Evolutionary conservation across 345 rosid genomes (phyloP).

Genomic region (Eucalyptus polyanthemos): DNA sequence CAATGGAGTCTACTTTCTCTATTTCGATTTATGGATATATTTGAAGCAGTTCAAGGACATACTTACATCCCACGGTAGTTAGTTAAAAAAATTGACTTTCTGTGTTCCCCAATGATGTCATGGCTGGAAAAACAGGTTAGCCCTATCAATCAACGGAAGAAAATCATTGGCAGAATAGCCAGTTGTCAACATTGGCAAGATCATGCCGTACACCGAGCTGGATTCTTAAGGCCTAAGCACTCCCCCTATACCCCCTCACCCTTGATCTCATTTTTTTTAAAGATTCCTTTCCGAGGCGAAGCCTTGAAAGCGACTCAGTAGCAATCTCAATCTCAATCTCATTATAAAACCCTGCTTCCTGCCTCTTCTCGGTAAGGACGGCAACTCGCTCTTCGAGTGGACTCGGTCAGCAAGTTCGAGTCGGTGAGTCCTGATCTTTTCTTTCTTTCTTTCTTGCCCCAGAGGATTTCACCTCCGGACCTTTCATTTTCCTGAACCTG

Average conservation of each 20-base stretch:
- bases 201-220: background rate
- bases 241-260: background rate
- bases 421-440: background rate
- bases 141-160: background rate
- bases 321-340: background rate
- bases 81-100: background rate
- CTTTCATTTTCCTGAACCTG: too few species aligned
- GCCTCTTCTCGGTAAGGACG: too few species aligned
- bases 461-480: too few species aligned
- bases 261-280: background rate
- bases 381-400: background rate
- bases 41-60: too few species aligned
- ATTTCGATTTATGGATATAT: rapidly evolving
- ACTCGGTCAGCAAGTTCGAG: background rate
- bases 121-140: background rate
- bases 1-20: too few species aligned
- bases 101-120: background rate
- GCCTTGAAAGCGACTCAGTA: background rate
- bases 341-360: background rate
- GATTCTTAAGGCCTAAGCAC: background rate
- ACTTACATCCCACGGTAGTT: background rate
- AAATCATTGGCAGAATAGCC: background rate
- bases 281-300: background rate
- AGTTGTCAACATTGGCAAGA: background rate
- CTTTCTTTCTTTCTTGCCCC: background rate